Percentiles rank a stretch among this genome's conserved stretches.
These are phyloP conservation scores for Aquilaria sinensis DNA, from an alignment of 345 rosid species.

Conservation along the genomic window DNA sequence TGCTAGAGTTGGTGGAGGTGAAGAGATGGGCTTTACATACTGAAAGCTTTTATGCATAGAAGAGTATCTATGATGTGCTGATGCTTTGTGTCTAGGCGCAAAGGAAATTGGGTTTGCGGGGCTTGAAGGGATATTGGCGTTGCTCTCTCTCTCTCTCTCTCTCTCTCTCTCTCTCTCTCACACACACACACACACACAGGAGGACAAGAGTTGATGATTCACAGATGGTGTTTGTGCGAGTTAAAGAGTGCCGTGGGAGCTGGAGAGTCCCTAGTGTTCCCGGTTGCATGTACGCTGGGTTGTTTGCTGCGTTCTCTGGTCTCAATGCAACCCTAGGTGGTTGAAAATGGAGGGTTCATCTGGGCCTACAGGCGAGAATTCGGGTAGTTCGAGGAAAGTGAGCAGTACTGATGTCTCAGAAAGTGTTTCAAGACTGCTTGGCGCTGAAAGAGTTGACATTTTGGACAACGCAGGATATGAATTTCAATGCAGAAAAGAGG, in stretches of 20 bases:
- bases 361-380: conserved; percentile 53
- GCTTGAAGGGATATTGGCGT: conserved; percentile 16
- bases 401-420: conserved; percentile 51
- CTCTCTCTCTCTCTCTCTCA: background rate
- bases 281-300: conserved; percentile 32
- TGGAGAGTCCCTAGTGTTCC: conserved; percentile 29
- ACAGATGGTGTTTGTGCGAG: conserved; percentile 35
- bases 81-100: conserved; percentile 6
- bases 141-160: background rate
- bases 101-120: conserved; percentile 19
- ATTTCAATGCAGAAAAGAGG: conserved; percentile 36
- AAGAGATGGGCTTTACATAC: conserved; percentile 10
- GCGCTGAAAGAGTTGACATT: conserved; percentile 25
- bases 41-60: conserved; percentile 17
- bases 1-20: conserved; percentile 11
- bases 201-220: conserved; percentile 39
- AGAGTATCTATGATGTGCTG: conserved; percentile 5
- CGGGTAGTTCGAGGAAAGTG: conserved; percentile 52
- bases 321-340: conserved; percentile 44
- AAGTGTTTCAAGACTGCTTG: conserved; percentile 36
- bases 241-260: conserved; percentile 26
- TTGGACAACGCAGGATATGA: conserved; percentile 23
- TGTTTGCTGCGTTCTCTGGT: conserved; percentile 30
- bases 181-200: too few relatives aligned
- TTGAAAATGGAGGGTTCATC: conserved; percentile 82